Conservation (phyloP, 2,329 filamentous ascomycete genomes). For the Capronia americana region DNA sequence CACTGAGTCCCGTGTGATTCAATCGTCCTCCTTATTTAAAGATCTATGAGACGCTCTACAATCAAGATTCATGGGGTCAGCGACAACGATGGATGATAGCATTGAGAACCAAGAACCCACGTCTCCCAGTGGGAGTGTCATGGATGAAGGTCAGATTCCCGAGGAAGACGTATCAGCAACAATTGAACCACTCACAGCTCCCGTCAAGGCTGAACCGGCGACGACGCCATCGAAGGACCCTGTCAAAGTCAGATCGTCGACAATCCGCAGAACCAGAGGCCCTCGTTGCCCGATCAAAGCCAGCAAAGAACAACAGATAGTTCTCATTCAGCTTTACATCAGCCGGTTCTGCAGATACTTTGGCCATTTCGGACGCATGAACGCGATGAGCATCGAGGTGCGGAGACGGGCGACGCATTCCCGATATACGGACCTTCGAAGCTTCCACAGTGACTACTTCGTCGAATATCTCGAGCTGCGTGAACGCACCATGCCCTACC, state of each 20-base stretch:
- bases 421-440: neutral
- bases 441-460: conserved; percentile 6
- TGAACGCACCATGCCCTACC: neutral
- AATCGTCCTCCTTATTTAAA: neutral
- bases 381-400: neutral
- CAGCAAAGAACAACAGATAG: neutral
- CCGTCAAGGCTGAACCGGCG: neutral
- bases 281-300: neutral
- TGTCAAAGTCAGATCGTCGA: neutral
- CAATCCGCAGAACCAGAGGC: neutral
- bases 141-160: neutral
- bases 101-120: neutral
- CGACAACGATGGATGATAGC: neutral
- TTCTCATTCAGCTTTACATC: neutral
- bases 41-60: neutral
- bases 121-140: neutral
- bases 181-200: neutral
- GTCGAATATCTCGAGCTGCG: neutral
- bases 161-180: neutral
- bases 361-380: neutral
- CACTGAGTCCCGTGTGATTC: neutral
- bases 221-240: neutral
- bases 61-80: neutral
- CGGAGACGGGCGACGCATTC: neutral
- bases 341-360: conserved; percentile 1